Percentiles rank a stretch among this genome's conserved stretches.
Evolutionary conservation across 768 basidiomycete species (phyloP).

Genomic region (Trametes maxima): DNA sequence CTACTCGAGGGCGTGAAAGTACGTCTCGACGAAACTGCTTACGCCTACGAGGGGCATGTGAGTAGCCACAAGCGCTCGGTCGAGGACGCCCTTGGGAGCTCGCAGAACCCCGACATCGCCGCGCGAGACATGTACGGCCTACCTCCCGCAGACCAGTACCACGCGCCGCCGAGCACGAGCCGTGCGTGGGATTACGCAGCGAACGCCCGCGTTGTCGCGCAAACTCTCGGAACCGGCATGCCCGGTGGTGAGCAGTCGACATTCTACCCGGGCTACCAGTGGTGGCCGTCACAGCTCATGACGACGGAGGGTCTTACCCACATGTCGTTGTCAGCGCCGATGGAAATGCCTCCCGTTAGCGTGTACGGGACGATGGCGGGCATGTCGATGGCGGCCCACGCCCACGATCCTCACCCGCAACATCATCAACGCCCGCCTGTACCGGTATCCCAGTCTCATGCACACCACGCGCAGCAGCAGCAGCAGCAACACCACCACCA

Average conservation of each 20-base stretch:
- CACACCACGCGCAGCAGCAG: neutral
- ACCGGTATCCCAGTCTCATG: neutral
- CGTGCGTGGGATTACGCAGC: constrained; percentile 11
- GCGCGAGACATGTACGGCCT: constrained; percentile 11
- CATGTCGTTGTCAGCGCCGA: constrained; percentile 16
- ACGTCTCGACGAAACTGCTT: constrained; percentile 40
- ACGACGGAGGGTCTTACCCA: constrained; percentile 16
- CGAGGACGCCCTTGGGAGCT: constrained; percentile 27
- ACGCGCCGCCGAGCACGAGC: neutral
- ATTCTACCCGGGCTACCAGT: constrained; percentile 30
- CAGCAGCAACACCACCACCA: too few relatives aligned
- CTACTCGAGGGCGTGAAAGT: constrained; percentile 69
- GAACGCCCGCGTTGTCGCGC: constrained; percentile 7
- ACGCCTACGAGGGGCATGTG: neutral
- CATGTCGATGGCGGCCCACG: constrained; percentile 24
- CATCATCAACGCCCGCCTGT: neutral
- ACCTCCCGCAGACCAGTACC: constrained; percentile 2
- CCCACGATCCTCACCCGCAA: constrained; percentile 16
- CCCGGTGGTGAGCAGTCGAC: constrained; percentile 10
- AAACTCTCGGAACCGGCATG: constrained; percentile 16
- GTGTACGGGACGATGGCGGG: constrained; percentile 6
- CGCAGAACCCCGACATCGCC: constrained; percentile 20
- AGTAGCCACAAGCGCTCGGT: constrained; percentile 28
- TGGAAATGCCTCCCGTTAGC: constrained; percentile 16
- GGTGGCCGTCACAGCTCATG: constrained; percentile 28